Base-by-base conservation (phyloP, 2,329 filamentous ascomycete species). In the Paraconiothyrium sp. region DNA sequence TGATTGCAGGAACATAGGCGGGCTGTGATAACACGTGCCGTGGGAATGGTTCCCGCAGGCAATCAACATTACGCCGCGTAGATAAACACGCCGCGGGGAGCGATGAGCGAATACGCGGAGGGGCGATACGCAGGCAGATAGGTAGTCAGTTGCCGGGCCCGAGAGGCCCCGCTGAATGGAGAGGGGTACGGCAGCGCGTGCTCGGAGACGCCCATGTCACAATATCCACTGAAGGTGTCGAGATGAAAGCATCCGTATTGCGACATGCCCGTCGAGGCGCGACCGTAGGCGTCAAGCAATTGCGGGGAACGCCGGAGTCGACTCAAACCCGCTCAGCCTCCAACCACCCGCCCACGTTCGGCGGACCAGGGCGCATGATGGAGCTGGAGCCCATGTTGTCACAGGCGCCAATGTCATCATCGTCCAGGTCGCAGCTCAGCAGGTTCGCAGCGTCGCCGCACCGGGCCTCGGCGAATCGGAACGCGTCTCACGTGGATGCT, bases 341-440 rank as follows among this genome's bases (percentile, higher is more conserved):
- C 72, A 70, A 67, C 68, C 66, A 66, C 39, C 56, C 65, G 69
- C 69, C 72, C 76, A 77, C 74, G 73, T 75, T 75, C 61, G 65
- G 51, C 49, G 64, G 64, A 67, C 51, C 66, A 68, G 58, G 72
- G 70, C 72, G 72, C 69, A 72, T 74, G 74, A 76, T 70, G 63
- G 67, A 62, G 63, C 50, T 70, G 63, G 67, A 62, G 63, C 50
- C 62, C 64, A 73, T 72, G 27, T 30, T 30, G 27, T 30, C 27
- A 30, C 6, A 2, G 27, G 27, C 27, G 27, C 27, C 27, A 30
- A 30, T 30, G 27, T 30, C 27, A 30, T 30, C 27, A 30, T 30
- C 27, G 54, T 34, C 57, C 46, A 43, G 49, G 4, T 30, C 43
- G 37, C 58, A 44, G 39, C 43, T 46, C 43, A 50, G 32, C 54